These are phyloP conservation scores for Discostella pseudostelligera DNA, from an alignment of 108 stramenopile species.

Conservation along the genomic window DNA sequence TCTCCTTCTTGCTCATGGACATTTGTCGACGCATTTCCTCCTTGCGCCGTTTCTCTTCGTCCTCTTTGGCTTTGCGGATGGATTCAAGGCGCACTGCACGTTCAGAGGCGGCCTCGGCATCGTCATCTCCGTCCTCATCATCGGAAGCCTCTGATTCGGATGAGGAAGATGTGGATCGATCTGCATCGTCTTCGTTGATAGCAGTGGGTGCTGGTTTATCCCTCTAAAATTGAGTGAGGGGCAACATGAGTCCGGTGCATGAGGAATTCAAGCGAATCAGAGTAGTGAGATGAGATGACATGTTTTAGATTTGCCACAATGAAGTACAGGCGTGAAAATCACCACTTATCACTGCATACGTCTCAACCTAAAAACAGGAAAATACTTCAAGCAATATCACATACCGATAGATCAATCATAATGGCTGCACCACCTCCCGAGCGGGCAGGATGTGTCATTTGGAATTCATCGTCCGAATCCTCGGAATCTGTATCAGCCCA, in stretches of 20 bases:
- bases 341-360: too few relatives aligned
- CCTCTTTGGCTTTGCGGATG: conserved; percentile 26
- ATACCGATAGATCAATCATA: conserved; percentile 29
- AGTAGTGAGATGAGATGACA: not conserved
- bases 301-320: too few relatives aligned
- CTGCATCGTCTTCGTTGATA: conserved; percentile 12
- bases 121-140: not conserved
- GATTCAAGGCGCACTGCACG: conserved; percentile 16
- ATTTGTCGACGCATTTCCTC: conserved; percentile 17
- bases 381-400: conserved; percentile 6
- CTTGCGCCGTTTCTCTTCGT: conserved; percentile 37
- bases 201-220: conserved; percentile 17
- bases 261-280: too few relatives aligned
- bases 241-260: too few relatives aligned
- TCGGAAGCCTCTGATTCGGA: conserved; percentile 5
- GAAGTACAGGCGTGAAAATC: too few relatives aligned
- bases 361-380: too few relatives aligned
- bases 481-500: conserved; percentile 52
- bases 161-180: conserved; percentile 21
- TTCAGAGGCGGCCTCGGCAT: conserved; percentile 26
- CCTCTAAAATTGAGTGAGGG: conserved; percentile 2
- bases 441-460: conserved; percentile 29
- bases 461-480: conserved; percentile 50
- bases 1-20: conserved; percentile 43
- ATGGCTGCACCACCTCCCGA: conserved; percentile 7